Evolutionary conservation across 768 basidiomycete genomes (phyloP).

Genomic region (Gelatoporia subvermispora): DNA sequence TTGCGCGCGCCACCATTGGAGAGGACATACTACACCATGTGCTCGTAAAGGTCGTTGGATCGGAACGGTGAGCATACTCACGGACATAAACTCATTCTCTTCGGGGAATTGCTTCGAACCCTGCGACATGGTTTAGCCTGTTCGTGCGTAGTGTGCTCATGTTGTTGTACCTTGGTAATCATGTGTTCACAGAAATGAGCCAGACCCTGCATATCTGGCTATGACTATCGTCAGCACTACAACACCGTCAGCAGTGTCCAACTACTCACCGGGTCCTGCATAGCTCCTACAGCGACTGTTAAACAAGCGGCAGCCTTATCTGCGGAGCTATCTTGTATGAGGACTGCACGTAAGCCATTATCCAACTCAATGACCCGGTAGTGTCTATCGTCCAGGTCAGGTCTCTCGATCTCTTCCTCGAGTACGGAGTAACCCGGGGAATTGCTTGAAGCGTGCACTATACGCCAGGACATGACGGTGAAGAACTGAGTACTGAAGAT

Average conservation of each 20-base stretch:
- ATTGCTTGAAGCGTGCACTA: conserved; percentile 4
- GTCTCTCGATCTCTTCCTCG: conserved; percentile 25
- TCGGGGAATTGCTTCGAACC: conserved; percentile 32
- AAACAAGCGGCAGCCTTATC: conserved; percentile 52
- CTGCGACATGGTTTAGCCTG: conserved; percentile 4
- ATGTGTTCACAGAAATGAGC: conserved; percentile 50
- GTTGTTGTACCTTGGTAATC: conserved; percentile 33
- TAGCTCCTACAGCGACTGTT: conserved; percentile 45
- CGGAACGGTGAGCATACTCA: too few species aligned
- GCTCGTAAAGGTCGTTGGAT: too few species aligned
- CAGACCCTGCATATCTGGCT: conserved; percentile 35
- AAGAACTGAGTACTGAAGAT: too few species aligned
- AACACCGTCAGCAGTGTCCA: background rate
- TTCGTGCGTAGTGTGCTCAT: background rate
- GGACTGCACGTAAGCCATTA: conserved; percentile 47
- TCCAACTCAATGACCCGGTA: conserved; percentile 40
- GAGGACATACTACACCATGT: conserved; percentile 20
- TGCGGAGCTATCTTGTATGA: conserved; percentile 42
- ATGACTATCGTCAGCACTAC: background rate
- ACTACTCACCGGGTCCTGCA: conserved; percentile 41
- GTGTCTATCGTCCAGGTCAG: conserved; percentile 32
- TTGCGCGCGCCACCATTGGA: conserved; percentile 45
- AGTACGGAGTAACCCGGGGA: conserved; percentile 20
- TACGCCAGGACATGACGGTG: too few species aligned
- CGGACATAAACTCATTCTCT: conserved; percentile 44